Base-by-base conservation (phyloP, 2,329 filamentous ascomycete species). In the Laburnicola sp. region DNA sequence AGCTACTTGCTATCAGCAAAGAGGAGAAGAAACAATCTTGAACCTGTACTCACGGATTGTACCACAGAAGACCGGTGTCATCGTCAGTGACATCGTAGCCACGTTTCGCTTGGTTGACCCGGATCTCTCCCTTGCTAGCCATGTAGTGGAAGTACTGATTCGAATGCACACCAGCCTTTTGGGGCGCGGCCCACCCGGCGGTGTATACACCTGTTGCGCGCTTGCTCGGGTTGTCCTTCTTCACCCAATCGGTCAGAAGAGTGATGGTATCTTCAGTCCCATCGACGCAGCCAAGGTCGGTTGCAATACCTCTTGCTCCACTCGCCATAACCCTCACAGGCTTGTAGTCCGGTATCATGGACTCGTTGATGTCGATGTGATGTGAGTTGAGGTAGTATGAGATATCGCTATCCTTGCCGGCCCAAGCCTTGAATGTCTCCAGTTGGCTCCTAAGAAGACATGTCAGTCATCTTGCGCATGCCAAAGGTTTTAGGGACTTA, bases 111-210 rank as follows among this genome's bases (percentile, higher is more conserved):
- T 97, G 93, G 77, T 97, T 90, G 65, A 96, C 84, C 53, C 89
- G 85, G 64, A 97, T 85, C 76, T 97, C 92, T 58, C 92, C 92
- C 50, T 86, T 84, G 53, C 84, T 82, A 2, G 84, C 92, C 77
- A 97, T 87, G 77, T 94, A 96, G 76, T 97, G 92, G 79, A 97
- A 97, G 76, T 96, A 94, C 77, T 97, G 92, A 73, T 96, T 96
- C 1, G 88, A 93, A 76, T 97, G 93, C n/a, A 97, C 91, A 43
- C 93, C 92, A 0, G 92, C 92, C 66, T 87, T 89, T 71, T 95
- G 89, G 9, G 93, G 92, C 5, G 93, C 93, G 1, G 92, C 96
- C 92, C 92, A 97, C 35, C 88, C 93, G 8, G 92, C 89, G 9
- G 93, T 97, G 76, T 96, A 97, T 6, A 97, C 91, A 48, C 86